Conservation (phyloP, 768 basidiomycete genomes). For the Phylloporus rhodoxanthus region DNA sequence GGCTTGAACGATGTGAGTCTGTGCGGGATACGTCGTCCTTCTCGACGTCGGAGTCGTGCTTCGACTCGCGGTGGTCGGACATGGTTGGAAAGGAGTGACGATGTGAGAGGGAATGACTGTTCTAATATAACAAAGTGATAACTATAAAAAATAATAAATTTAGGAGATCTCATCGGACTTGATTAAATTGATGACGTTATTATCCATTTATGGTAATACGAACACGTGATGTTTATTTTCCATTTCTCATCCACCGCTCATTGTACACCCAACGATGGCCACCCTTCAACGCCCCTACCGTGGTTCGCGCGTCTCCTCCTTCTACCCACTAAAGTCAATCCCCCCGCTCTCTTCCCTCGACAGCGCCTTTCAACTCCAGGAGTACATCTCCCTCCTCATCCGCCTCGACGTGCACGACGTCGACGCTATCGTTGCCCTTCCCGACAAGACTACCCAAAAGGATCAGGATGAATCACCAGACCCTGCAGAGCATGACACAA, state of each 20-base stretch:
- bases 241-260: background rate
- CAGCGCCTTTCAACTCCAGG: constrained; percentile 92
- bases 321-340: constrained; percentile 69
- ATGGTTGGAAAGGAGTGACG: constrained; percentile 13
- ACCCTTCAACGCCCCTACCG: constrained; percentile 60
- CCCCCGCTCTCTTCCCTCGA: constrained; percentile 70
- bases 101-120: background rate
- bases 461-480: constrained; percentile 22
- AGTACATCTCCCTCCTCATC: constrained; percentile 87
- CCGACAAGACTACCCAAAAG: constrained; percentile 40
- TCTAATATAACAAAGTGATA: too few species aligned
- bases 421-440: constrained; percentile 70
- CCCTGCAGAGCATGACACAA: constrained; percentile 28
- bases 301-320: constrained; percentile 72
- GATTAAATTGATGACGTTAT: constrained; percentile 4
- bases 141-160: constrained; percentile 1
- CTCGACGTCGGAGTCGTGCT: constrained; percentile 23
- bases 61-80: constrained; percentile 21
- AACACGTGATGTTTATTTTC: constrained; percentile 16
- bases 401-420: constrained; percentile 86
- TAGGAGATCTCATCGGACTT: background rate
- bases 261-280: background rate
- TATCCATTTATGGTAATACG: background rate
- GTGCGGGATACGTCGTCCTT: constrained; percentile 23
- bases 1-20: constrained; percentile 4